A percentile compares a stretch with the other conserved stretches of the same genome.
Evolutionary conservation across 768 basidiomycete species (phyloP).

Genomic region (Suillus subluteus): DNA sequence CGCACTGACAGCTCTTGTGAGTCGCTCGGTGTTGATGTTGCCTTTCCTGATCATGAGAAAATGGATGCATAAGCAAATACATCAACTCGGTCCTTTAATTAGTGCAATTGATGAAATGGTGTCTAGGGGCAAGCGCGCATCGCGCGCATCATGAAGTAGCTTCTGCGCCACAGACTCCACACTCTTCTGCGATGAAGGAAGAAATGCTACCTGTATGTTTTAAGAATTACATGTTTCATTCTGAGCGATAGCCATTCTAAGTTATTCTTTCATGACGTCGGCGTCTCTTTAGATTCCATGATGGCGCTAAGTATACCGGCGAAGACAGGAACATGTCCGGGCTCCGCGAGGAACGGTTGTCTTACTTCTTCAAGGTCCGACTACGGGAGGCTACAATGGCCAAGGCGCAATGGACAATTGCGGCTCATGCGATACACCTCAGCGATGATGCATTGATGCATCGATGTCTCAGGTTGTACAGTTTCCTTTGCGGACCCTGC

Average conservation of each 20-base stretch:
- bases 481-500: neutral
- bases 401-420: neutral
- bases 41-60: neutral
- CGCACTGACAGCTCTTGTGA: neutral
- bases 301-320: no score
- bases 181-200: neutral
- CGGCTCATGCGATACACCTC: neutral
- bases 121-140: neutral
- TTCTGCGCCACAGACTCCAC: neutral
- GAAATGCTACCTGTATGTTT: neutral
- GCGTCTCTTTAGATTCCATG: neutral
- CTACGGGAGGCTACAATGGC: no score
- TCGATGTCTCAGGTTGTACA: neutral
- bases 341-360: neutral
- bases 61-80: neutral
- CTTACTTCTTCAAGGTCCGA: no score
- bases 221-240: neutral
- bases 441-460: neutral
- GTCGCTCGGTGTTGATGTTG: neutral
- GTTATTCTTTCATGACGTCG: neutral
- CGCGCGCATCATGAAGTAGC: neutral
- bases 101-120: neutral
- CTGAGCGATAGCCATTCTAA: neutral
- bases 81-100: neutral
- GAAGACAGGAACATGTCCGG: neutral